phyloP scores from a whole-genome alignment of 257 asterid species.

The Lavandula angustifolia region DNA sequence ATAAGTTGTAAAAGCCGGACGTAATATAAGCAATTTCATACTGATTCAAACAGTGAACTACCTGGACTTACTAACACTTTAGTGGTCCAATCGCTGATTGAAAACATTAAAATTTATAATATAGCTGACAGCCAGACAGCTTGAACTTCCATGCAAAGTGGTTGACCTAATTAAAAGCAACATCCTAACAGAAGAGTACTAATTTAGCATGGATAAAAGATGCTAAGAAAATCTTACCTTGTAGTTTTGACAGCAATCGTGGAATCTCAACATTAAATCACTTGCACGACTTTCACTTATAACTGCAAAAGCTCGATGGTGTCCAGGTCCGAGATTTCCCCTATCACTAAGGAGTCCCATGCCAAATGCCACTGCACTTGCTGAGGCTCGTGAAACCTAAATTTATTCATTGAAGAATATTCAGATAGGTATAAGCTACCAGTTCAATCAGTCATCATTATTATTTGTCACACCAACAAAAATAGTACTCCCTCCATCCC shows the following conservation, averaged over 20 bases:
- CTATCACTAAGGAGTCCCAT: conserved; percentile 87
- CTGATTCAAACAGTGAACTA: background rate
- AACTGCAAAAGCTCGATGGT: conserved; percentile 91
- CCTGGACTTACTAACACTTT: too few relatives aligned
- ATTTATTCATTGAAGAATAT: conserved; percentile 25
- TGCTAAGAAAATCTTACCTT: conserved; percentile 51
- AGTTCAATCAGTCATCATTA: conserved; percentile 11
- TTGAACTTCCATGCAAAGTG: background rate
- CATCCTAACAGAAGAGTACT: conserved; percentile 17
- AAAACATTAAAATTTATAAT: background rate
- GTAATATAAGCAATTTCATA: conserved; percentile 18
- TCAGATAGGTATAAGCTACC: conserved; percentile 18
- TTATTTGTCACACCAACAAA: conserved; percentile 3
- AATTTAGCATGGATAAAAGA: conserved; percentile 18
- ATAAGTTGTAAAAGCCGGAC: background rate
- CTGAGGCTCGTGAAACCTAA: conserved; percentile 91
- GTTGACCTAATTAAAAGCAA: conserved; percentile 11
- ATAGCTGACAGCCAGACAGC: background rate
- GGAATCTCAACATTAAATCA: conserved; percentile 83
- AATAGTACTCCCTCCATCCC: too few relatives aligned
- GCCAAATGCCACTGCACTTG: conserved; percentile 97
- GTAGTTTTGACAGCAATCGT: conserved; percentile 95
- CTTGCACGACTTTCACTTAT: conserved; percentile 96
- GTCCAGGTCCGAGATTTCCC: conserved; percentile 87
- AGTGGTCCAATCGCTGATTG: too few relatives aligned